Base-by-base conservation (phyloP, 2,329 filamentous ascomycete species). In the Ascochyta clinopodiicola region DNA sequence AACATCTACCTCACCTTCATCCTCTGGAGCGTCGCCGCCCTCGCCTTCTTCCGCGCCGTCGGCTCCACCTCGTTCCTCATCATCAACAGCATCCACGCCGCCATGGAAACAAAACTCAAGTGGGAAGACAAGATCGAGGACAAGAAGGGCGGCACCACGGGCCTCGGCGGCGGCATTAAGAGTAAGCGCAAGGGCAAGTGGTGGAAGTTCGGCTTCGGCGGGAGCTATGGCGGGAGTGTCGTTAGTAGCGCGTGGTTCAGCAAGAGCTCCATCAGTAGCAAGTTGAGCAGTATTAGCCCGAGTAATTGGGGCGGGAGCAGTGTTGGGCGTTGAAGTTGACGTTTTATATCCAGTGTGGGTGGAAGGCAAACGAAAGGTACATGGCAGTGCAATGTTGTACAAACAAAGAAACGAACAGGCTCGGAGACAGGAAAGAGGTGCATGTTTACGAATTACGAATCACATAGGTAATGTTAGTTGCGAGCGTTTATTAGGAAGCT, bases 1-100 rank as follows among this genome's bases (percentile, higher is more conserved):
- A 99, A 99, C 79, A 87, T 90, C 72, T 99, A 99, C 75, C 84
- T 99, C 38, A 89, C 88, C 32, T 95, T 98, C 77, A 91, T 99
- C 71, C 83, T 99, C 21, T 99, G 95, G 95, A 81, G 85, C 27
- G 95, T 99, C 13, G 95, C 95, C 0, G 83, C 84, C 0, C 79
- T 99, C 24, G 95, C 96, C 1, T 79, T 95, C 6, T 96, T 99
- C 82, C 86, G 95, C 61, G 93, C 92, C 0, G 75, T 97, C 1
- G 95, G 95, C 0, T 89, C 85, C 9, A 88, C 87, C 0, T 85
- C 91, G 0, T 99, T 96, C 78, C 88, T 91, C 2, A 75, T 97
- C 56, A 87, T 98, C 69, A 94, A 96, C 71, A 80, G 88, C 31
- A 79, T 99, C 51, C 94, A 96, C 72, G 88, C 88, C 70, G 81